Base-by-base conservation (phyloP, 75 land plant species). In the Larix kaempferi region DNA sequence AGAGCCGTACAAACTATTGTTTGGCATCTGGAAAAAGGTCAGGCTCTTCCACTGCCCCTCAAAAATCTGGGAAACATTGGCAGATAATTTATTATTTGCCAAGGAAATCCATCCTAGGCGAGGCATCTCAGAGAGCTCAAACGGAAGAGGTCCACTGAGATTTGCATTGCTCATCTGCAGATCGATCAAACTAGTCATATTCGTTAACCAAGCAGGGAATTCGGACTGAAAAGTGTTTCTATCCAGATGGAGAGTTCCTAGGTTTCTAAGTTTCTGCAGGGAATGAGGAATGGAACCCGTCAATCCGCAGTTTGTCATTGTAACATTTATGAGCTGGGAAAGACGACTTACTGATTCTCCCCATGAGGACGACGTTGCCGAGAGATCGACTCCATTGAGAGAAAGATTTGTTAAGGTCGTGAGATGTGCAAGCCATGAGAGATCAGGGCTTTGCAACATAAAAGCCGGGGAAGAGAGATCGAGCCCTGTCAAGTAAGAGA, bases 261-360 rank as follows among this genome's bases (percentile, higher is more conserved):
- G 55, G 29, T 78, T 78, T 27, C 23, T 57, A 17, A 78, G 12
- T 4, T 21, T 41, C 15, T 29, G 52, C 72, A 78, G 21, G 59
- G 57, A 74, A 57, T 59, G 16, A 29, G 82, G 81, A 54, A 80
- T 37, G 19, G 77, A 29, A n/a, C 83, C 84, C 3, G 16, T 15
- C 44, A 83, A 60, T 14, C 15, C 17, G 25, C 67, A 64, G 26
- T 35, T 35, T 33, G 35, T 17, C 67, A 64, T 64, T 33, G 5
- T 29, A 10, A 64, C 16, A 64, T 64, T 27, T 13, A 12, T 14
- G 15, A 29, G 35, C 37, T 27, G 14, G 16, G 35, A 33, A 25
- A 64, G 67, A 0, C 26, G 37, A 22, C 16, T 27, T 64, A 64
- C 12, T 26, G 14, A 35, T 14, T 27, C 35, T 27, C 14, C 67